A percentile compares a stretch with the other conserved stretches of the same genome.
phyloP scores from a whole-genome alignment of 345 rosid species.

The Syzygium aromaticum region DNA sequence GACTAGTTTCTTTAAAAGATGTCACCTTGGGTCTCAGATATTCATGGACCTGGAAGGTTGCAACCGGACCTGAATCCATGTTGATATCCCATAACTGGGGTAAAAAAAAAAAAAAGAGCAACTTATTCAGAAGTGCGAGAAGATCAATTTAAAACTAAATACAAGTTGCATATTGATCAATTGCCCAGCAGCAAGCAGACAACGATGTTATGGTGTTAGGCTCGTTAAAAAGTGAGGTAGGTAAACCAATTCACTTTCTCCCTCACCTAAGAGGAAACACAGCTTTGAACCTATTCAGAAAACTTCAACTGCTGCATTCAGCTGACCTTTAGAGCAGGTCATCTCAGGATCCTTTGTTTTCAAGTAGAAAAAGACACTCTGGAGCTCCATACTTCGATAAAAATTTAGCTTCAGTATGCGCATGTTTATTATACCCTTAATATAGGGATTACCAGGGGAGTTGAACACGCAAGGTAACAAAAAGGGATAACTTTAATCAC shows the following conservation, averaged over 20 bases:
- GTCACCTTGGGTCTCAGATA: slow-evolving; percentile 72
- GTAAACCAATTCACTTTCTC: not conserved
- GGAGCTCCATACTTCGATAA: not conserved
- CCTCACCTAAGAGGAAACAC: not conserved
- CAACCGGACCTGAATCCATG: slow-evolving; percentile 94
- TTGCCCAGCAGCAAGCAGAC: not conserved
- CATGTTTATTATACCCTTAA: not conserved
- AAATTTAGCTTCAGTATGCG: not conserved
- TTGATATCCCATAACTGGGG: slow-evolving; percentile 65
- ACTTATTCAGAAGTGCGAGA: not conserved
- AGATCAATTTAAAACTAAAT: not conserved
- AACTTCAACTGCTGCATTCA: not conserved
- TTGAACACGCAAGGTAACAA: not conserved
- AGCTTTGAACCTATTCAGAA: not conserved
- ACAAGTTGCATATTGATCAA: not conserved
- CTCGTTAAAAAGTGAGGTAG: not conserved
- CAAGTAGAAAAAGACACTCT: not conserved
- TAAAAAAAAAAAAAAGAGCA: not conserved
- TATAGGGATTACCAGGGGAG: not conserved
- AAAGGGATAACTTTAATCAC: not conserved
- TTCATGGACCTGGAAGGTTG: slow-evolving; percentile 80
- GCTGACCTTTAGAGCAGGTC: not conserved
- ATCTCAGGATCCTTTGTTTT: not conserved
- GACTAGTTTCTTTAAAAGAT: not conserved
- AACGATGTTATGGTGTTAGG: not conserved